Base-by-base conservation (phyloP, 768 basidiomycete species). In the Pholiota conissans region DNA sequence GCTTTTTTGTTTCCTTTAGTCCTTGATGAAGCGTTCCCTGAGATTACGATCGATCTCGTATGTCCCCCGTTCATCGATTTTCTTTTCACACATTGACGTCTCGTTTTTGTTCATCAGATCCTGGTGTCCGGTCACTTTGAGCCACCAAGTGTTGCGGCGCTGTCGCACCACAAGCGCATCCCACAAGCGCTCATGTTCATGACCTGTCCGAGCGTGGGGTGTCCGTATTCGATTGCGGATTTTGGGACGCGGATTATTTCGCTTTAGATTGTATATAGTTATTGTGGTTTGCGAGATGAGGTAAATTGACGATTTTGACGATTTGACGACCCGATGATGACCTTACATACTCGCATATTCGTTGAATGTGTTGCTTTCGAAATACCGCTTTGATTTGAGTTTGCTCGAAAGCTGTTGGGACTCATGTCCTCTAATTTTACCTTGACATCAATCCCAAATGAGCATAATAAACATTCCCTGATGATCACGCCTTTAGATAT, bases 11-110 rank as follows among this genome's bases (percentile, higher is more conserved):
- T 58, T 35, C 11, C 48, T 40, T 27, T 37, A 74, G 71, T 73
- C 52, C 62, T 76, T 3, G 72, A 76, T 45, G 70, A 74, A 67
- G 84, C 81, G 0, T 89, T 88, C 64, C 86, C 87, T 0, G 70
- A 71, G 32, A 67, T 69, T 9, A 71, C 70, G 2, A 56, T 71
- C 10, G 70, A 71, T 42, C 57, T 71, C 3, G 70, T 71, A 51
- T 26, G 67, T 61, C 7, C 42, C 24, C 32, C 5, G 49, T 11
- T 29, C 6, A 14, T 30, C 27, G 8, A 10, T 30, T 53, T 11
- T 45, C 18, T 7, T 0, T 45, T 22, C 9, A 42, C 45, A n/a
- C n/a, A n/a, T n/a, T 51, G 40, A 49, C 5, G 7, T 32, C 30
- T n/a, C 6, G 3, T n/a, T 18, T n/a, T 7, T 40, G 9, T 51